phyloP scores from a whole-genome alignment of 2,329 filamentous ascomycete species.

The Sclerotinia sclerotiorum region DNA sequence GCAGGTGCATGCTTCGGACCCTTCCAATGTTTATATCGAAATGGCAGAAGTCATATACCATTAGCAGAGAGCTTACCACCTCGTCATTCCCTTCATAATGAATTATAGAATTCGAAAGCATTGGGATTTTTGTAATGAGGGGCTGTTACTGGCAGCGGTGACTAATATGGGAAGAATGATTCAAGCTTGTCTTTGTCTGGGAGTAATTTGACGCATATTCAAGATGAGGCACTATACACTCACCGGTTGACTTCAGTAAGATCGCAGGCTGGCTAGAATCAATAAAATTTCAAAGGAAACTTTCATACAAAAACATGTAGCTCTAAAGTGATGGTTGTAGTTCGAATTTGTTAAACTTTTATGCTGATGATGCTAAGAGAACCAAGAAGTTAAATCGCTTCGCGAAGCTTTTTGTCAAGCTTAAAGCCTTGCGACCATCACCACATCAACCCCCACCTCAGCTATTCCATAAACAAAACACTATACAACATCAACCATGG shows the following conservation, averaged over 20 bases:
- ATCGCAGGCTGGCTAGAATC: not conserved
- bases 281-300: not conserved
- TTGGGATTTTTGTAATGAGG: not conserved
- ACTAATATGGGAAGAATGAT: not conserved
- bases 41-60: not conserved
- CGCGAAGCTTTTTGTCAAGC: constrained; percentile 6
- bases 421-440: constrained; percentile 14
- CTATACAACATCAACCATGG: constrained; percentile 29
- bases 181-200: not conserved
- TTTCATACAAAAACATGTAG: not conserved
- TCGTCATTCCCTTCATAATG: not conserved
- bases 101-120: not conserved
- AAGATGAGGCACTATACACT: not conserved
- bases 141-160: not conserved
- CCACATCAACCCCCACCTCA: constrained; percentile 21
- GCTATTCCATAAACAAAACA: constrained; percentile 9
- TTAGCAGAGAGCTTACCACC: not conserved
- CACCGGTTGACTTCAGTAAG: not conserved
- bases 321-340: not conserved
- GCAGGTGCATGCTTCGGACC: not conserved
- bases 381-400: not conserved
- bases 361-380: not conserved
- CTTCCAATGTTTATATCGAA: too few species aligned
- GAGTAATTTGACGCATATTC: not conserved
- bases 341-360: not conserved